Percentiles rank a stretch among this genome's conserved stretches.
phyloP scores from a whole-genome alignment of 1,284 basidiomycete genomes.

The Schizophyllum amplum region DNA sequence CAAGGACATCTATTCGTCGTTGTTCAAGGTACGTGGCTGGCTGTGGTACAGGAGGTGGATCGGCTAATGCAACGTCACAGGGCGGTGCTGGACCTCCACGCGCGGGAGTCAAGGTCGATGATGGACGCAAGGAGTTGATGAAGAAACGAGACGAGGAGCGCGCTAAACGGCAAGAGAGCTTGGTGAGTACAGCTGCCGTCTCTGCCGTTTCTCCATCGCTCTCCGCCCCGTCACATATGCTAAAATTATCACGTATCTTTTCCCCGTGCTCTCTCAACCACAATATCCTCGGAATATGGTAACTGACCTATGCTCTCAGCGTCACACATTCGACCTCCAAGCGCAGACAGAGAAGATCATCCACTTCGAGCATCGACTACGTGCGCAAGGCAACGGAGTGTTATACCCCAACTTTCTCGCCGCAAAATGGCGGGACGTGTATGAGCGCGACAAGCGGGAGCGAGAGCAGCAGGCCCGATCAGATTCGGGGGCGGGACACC shows the following conservation, averaged over 20 bases:
- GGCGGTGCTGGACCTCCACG: slow-evolving; percentile 21
- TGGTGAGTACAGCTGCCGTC: slow-evolving; percentile 38
- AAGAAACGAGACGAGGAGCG: slow-evolving; percentile 65
- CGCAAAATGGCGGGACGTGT: slow-evolving; percentile 30
- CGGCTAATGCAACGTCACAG: slow-evolving; percentile 16
- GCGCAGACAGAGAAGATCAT: slow-evolving; percentile 59
- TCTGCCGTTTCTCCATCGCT: too few species aligned
- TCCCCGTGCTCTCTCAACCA: not conserved
- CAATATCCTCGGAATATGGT: too few species aligned
- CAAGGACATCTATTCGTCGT: slow-evolving; percentile 49
- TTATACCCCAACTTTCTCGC: slow-evolving; percentile 63
- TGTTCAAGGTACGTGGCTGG: slow-evolving; percentile 65
- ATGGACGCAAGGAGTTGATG: slow-evolving; percentile 58
- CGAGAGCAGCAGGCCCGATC: too few species aligned
- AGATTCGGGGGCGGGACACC: too few species aligned
- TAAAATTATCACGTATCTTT: not conserved
- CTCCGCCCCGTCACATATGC: too few species aligned
- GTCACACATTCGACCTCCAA: slow-evolving; percentile 59
- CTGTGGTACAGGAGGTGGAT: not conserved
- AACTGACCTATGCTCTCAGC: slow-evolving; percentile 27
- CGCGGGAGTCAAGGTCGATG: slow-evolving; percentile 54
- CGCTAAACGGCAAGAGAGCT: slow-evolving; percentile 45
- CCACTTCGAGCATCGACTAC: slow-evolving; percentile 53
- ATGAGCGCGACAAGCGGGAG: not conserved
- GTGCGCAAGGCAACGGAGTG: slow-evolving; percentile 39